These are phyloP conservation scores for Trichomonascaceae sp. DNA, from an alignment of 1,139 yeast genomes.

Conservation along the genomic window DNA sequence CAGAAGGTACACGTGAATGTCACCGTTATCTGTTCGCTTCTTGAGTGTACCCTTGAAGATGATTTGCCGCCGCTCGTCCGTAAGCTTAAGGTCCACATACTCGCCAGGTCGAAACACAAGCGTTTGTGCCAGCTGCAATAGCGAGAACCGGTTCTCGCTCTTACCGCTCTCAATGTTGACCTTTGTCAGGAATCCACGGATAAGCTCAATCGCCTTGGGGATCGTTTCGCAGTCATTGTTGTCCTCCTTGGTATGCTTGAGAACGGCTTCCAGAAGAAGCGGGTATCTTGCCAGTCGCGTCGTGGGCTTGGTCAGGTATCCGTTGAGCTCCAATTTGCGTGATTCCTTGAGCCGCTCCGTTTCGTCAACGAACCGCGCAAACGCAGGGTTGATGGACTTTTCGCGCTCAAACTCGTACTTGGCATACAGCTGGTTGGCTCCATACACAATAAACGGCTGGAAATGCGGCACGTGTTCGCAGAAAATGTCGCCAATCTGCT, in stretches of 20 bases:
- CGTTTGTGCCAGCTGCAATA: slow-evolving; percentile 73
- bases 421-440: slow-evolving; percentile 94
- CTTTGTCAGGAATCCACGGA: slow-evolving; percentile 62
- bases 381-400: slow-evolving; percentile 76
- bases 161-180: slow-evolving; percentile 90
- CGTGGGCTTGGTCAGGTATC: slow-evolving; percentile 89
- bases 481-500: slow-evolving; percentile 76
- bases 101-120: slow-evolving; percentile 68
- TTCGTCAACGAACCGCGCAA: slow-evolving; percentile 86
- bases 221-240: slow-evolving; percentile 64
- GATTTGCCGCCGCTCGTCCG: slow-evolving; percentile 68
- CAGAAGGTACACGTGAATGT: slow-evolving; percentile 63
- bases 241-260: slow-evolving; percentile 66
- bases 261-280: slow-evolving; percentile 64
- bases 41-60: slow-evolving; percentile 66
- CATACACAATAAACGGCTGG: slow-evolving; percentile 85
- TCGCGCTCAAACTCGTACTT: slow-evolving; percentile 93
- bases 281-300: slow-evolving; percentile 95
- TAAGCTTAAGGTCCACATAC: slow-evolving; percentile 72
- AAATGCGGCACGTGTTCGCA: slow-evolving; percentile 73
- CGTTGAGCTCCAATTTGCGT: slow-evolving; percentile 79
- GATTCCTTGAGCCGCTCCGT: slow-evolving; percentile 83
- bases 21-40: slow-evolving; percentile 63
- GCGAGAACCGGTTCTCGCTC: slow-evolving; percentile 83
- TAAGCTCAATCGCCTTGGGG: slow-evolving; percentile 59